Evolutionary conservation across 2,329 filamentous ascomycete species (phyloP).

Genomic region (Colletotrichum sp.): DNA sequence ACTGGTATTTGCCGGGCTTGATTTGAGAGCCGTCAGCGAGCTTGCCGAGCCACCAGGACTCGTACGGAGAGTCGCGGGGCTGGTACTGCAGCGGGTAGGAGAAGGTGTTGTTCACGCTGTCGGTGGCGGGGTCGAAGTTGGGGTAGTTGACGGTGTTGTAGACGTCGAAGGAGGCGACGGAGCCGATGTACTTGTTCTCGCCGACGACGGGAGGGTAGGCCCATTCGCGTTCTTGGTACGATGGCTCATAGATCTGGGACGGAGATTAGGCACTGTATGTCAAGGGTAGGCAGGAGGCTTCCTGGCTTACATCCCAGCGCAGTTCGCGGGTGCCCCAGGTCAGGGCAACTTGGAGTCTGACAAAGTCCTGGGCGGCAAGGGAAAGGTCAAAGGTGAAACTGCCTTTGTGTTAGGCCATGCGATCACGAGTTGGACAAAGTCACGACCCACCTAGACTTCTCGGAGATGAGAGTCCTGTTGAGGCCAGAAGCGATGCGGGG

Average conservation of each 20-base stretch:
- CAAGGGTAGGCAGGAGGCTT: background rate
- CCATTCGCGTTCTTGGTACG: slow-evolving; percentile 45
- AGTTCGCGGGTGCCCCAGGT: slow-evolving; percentile 30
- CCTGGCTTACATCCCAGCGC: slow-evolving; percentile 27
- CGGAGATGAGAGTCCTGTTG: background rate
- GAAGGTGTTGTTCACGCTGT: slow-evolving; percentile 41
- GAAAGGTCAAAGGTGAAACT: slow-evolving; percentile 28
- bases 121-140: slow-evolving; percentile 34
- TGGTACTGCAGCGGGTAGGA: slow-evolving; percentile 41
- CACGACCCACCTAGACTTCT: background rate
- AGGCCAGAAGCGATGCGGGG: slow-evolving; percentile 5
- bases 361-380: slow-evolving; percentile 28
- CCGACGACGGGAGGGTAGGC: slow-evolving; percentile 44
- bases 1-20: slow-evolving; percentile 45
- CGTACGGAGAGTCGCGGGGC: slow-evolving; percentile 34
- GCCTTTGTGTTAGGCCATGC: background rate
- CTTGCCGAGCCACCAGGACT: slow-evolving; percentile 48
- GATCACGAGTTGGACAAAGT: no score
- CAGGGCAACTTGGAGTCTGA: slow-evolving; percentile 24
- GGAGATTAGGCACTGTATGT: background rate
- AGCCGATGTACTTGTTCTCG: slow-evolving; percentile 44
- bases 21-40: slow-evolving; percentile 46
- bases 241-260: slow-evolving; percentile 37
- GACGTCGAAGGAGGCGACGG: slow-evolving; percentile 36
- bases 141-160: slow-evolving; percentile 12